Conservation (phyloP, 345 rosid species). For the Citrus mangshanensis region DNA sequence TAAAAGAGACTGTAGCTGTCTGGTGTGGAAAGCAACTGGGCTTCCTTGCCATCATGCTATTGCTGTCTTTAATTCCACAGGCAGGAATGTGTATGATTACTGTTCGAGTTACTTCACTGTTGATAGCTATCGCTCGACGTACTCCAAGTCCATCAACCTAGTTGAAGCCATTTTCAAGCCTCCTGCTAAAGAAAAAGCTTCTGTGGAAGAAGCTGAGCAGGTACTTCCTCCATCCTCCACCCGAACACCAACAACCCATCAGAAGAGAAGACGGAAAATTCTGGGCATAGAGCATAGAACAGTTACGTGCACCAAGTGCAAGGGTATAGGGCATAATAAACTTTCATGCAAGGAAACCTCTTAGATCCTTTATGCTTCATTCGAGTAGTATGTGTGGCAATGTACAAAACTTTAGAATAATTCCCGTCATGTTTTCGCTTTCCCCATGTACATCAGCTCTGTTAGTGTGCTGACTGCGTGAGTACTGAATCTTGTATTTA, state of each 20-base stretch:
- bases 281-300: conserved; percentile 47
- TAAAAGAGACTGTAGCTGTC: conserved; percentile 68
- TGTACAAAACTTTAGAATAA: conserved; percentile 4
- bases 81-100: conserved; percentile 50
- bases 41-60: conserved; percentile 83
- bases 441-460: not conserved
- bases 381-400: not conserved
- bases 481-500: not conserved
- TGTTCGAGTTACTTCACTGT: conserved; percentile 61
- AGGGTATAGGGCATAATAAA: conserved; percentile 82
- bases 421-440: not conserved
- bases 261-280: conserved; percentile 40
- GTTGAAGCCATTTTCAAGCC: conserved; percentile 20
- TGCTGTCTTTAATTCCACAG: conserved; percentile 62
- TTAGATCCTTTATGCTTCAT: conserved; percentile 1
- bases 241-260: conserved; percentile 35
- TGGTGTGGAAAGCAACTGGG: conserved; percentile 63
- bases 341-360: conserved; percentile 64
- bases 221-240: conserved; percentile 63
- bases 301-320: conserved; percentile 70
- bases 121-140: conserved; percentile 51
- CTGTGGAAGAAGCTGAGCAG: conserved; percentile 22
- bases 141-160: conserved; percentile 48
- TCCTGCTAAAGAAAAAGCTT: conserved; percentile 29
- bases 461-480: not conserved